Base-by-base conservation (phyloP, 345 rosid genomes). In the Lepidium africanum region DNA sequence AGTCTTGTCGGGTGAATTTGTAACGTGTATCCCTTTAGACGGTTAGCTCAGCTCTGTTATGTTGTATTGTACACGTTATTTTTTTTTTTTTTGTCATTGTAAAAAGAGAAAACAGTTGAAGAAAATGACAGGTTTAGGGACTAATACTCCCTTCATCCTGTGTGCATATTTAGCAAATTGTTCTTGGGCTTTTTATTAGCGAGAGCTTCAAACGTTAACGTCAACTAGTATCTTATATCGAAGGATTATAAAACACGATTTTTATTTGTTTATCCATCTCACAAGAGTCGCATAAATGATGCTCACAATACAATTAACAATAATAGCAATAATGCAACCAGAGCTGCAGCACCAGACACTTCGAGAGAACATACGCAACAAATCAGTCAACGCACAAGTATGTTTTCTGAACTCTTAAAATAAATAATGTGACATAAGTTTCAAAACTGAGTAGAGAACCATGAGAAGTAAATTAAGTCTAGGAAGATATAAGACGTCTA, bases 1-100 rank as follows among this genome's bases (percentile, higher is more conserved):
- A 60, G 69, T 70, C 63, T 43, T 70, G 65, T 43, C 42, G 37
- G 55, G 65, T 78, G 69, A 36, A 58, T 69, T 59, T 66, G 71
- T 70, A 63, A 36, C 56, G 43, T 74, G 57, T 67, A 59, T 43
- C 11, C 35, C 21, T 52, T 42, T 74, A 37, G 73, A 67, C 42
- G 46, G 25, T 52, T 74, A 66, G 72, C 62, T 73, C 36, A 37
- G 63, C 36, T 52, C 10, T 67, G 42, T 59, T 50, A 41, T 65
- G 71, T 73, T 45, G 42, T 59, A 59, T 43, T 74, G 69, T 60
- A 36, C 27, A 27, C 37, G 43, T 52, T 27, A 0, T n/a, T n/a
- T n/a, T n/a, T n/a, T n/a, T n/a, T 27, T 21, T 23, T 45, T 66
- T 59, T 59, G 49, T 36, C 40, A 45, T 43, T 59, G 68, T 72